Conservation (phyloP, 139 green algal genomes). For the Coelastrella sp. region DNA sequence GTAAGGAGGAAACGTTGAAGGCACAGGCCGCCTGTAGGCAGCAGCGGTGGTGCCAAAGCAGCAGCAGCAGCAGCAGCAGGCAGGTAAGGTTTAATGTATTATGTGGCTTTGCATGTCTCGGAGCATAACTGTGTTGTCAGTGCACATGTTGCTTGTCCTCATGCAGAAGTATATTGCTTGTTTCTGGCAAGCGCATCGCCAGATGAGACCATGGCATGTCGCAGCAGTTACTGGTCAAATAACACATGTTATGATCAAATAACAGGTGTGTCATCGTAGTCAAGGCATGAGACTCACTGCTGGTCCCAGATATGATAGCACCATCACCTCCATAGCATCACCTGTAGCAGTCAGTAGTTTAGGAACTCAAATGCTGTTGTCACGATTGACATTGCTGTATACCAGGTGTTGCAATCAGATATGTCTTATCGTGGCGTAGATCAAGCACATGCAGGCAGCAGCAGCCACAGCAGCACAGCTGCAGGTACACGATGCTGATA, state of each 20-base stretch:
- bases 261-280: not conserved
- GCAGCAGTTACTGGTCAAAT: too few species aligned
- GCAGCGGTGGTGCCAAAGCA: not conserved
- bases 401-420: too few species aligned
- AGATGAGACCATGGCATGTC: too few species aligned
- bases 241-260: not conserved
- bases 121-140: too few species aligned
- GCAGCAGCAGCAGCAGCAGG: not conserved
- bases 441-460: too few species aligned
- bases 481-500: not conserved
- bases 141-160: too few species aligned
- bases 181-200: too few species aligned
- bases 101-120: too few species aligned
- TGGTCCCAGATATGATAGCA: constrained; percentile 84
- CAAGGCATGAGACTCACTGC: too few species aligned
- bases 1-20: constrained; percentile 60
- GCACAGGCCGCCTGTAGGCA: constrained; percentile 58
- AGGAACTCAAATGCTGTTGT: not conserved
- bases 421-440: too few species aligned
- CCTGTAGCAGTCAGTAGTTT: constrained; percentile 22
- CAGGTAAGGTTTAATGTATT: too few species aligned
- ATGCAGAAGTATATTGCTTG: not conserved
- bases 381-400: not conserved
- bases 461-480: too few species aligned
- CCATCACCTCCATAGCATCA: constrained; percentile 88